Base-by-base conservation (phyloP, 2,329 filamentous ascomycete species). In the Cadophora gregata region DNA sequence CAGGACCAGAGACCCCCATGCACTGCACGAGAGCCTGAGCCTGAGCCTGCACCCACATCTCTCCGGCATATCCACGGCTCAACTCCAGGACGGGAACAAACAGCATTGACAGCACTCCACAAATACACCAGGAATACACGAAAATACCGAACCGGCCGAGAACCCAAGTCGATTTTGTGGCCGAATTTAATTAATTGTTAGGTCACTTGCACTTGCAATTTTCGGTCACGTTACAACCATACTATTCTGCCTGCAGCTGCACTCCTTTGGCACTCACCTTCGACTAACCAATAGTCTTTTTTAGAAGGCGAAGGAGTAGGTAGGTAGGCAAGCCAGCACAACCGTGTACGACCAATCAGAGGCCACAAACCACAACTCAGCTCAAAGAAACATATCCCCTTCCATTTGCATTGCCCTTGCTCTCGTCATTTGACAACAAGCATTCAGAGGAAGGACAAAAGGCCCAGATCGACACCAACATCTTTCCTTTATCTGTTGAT, bases 381-480 rank as follows among this genome's bases (percentile, higher is more conserved):
- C 12, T 31, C 24, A 27, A 36, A 27, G 25, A n/a, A 31, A 29
- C n/a, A 29, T 27, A 45, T 16, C 19, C 58, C 14, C 58, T 47
- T 48, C 58, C 14, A 38, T 47, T 48, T 31, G 25, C 58, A n/a
- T 48, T 47, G 24, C 42, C 7, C 38, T 31, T 53, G 48, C 48
- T 53, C 10, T 53, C 29, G 16, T 27, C 9, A 53, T 29, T 36
- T 36, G 53, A 38, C 53, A 24, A 36, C 53, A 38, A 36, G 53
- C n/a, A n/a, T 31, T 8, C n/a, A 42, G 36, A 63, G 59, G 27
- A 58, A 27, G 38, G 24, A 24, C 16, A 64, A 48, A 56, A 33
- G 48, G 50, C 45, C 33, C 16, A 47, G 31, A 29, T 33, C 64
- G 53, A 55, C 42, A 63, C 31, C 60, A 47, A 47, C 42, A 38